Evolutionary conservation across 805 yeast genomes (phyloP).

Genomic region (Nadsonia fulvescens): DNA sequence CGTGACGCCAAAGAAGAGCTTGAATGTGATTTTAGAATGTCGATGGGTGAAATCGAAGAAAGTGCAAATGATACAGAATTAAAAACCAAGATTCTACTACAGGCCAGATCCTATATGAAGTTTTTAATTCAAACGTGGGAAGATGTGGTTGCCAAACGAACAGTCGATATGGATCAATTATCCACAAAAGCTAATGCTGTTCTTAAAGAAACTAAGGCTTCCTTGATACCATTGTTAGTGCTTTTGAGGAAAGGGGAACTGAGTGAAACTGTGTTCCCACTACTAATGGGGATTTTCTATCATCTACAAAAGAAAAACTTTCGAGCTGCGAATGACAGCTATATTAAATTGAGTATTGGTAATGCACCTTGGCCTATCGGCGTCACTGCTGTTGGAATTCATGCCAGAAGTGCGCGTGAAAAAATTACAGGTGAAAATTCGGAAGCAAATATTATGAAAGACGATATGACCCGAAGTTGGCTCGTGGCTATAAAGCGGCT

Average conservation of each 20-base stretch:
- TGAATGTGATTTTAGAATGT: too few species aligned
- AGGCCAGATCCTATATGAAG: too few species aligned
- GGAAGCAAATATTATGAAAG: slow-evolving; percentile 56
- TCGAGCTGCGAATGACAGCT: slow-evolving; percentile 42
- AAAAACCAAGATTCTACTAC: too few species aligned
- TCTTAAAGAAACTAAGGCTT: slow-evolving; percentile 28
- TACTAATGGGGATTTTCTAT: slow-evolving; percentile 40
- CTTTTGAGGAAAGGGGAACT: slow-evolving; percentile 29
- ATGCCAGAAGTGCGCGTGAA: slow-evolving; percentile 46
- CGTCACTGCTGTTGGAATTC: slow-evolving; percentile 61
- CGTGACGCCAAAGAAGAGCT: too few species aligned
- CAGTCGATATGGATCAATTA: too few species aligned
- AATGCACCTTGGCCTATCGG: slow-evolving; percentile 91
- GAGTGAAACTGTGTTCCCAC: slow-evolving; percentile 25
- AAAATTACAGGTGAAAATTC: slow-evolving; percentile 28
- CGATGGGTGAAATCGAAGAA: too few species aligned
- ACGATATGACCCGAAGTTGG: slow-evolving; percentile 62
- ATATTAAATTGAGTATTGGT: slow-evolving; percentile 64
- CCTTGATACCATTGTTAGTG: slow-evolving; percentile 35
- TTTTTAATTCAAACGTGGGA: too few species aligned
- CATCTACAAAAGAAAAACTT: slow-evolving; percentile 39
- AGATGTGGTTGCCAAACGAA: too few species aligned
- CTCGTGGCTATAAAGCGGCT: slow-evolving; percentile 55
- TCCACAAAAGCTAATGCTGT: slow-evolving; percentile 14
- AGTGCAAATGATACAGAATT: too few species aligned